Base-by-base conservation (phyloP, 768 basidiomycete species). In the Rhizopogon sp. region DNA sequence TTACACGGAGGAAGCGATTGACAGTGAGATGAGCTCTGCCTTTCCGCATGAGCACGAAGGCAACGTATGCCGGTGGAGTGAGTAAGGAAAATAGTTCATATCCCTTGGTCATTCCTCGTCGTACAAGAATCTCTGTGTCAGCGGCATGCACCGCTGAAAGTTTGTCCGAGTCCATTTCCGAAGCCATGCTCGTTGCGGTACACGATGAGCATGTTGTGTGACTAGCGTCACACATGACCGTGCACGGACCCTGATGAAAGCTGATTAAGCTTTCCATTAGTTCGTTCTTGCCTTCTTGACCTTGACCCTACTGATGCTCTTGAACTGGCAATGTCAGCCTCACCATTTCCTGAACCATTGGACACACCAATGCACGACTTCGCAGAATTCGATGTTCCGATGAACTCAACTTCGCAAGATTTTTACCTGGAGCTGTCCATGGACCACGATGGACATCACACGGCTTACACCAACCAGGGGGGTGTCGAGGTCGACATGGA, bases 401-500 rank as follows among this genome's bases (percentile, higher is more conserved):
- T 87, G 84, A 76, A 81, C 58, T 63, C 72, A 2, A 62, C 58
- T 25, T 72, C 77, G 8, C 69, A 74, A 50, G 81, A 84, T 47
- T 64, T 74, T 33, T 85, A 76, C 73, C 53, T 76, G 74, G 59
- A 85, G 66, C 72, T 77, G 3, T 64, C 72, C 52, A 87, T 87
- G 85, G 81, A 84, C 59, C 82, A 83, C 53, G 83, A 83, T 60
- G 64, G 64, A 49, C 69, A 71, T 52, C 69, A 58, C 64, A 65
- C 58, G 14, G 14, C 50, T 10, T 71, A 64, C 39, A 61, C 61
- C 31, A 72, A 76, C 46, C 66, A 73, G 25, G 62, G 68, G 47
- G 77, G 76, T 42, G 74, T 85, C 50, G 85, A 87, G 64, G 77
- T 87, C 43, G 85, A 87, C 56, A 87, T 87, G 85, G 82, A 83